A percentile compares a stretch with the other conserved stretches of the same genome.
These are phyloP conservation scores for Iris macrosiphon DNA, from an alignment of 106 monocot genomes.

Conservation along the genomic window DNA sequence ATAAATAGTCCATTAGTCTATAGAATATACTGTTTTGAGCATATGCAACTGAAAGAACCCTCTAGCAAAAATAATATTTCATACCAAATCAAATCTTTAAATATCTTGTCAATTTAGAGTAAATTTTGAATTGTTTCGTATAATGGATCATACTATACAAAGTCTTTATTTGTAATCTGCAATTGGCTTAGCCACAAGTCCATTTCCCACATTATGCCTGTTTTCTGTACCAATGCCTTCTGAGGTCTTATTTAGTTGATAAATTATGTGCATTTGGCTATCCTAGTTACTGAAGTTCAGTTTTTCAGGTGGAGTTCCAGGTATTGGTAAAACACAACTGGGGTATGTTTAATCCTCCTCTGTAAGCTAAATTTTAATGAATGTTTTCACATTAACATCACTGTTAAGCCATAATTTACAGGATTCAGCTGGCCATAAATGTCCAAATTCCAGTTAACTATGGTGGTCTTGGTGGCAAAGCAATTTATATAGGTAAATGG, in stretches of 20 bases:
- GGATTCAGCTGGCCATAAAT: constrained; percentile 95
- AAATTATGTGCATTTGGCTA: neutral
- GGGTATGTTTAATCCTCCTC: constrained; percentile 51
- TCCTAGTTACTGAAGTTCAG: constrained; percentile 7
- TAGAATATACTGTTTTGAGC: too few relatives aligned
- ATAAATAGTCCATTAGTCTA: too few relatives aligned
- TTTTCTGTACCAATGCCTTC: too few relatives aligned
- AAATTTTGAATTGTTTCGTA: too few relatives aligned
- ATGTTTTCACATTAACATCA: constrained; percentile 10
- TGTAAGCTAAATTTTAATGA: neutral
- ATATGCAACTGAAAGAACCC: too few relatives aligned
- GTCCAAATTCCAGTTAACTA: constrained; percentile 77
- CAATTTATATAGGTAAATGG: constrained; percentile 87
- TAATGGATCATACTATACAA: too few relatives aligned
- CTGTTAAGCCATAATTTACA: constrained; percentile 19
- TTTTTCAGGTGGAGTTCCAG: constrained; percentile 94
- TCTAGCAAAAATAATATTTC: too few relatives aligned
- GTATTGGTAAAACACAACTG: constrained; percentile 96
- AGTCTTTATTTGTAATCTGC: too few relatives aligned
- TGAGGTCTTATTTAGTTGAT: neutral
- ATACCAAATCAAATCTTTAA: too few relatives aligned
- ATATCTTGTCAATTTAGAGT: too few relatives aligned
- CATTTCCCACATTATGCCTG: too few relatives aligned
- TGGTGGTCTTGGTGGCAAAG: constrained; percentile 89
- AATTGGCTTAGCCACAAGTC: too few relatives aligned